phyloP scores from a whole-genome alignment of 768 basidiomycete genomes.

The Pulveroboletus sp. region DNA sequence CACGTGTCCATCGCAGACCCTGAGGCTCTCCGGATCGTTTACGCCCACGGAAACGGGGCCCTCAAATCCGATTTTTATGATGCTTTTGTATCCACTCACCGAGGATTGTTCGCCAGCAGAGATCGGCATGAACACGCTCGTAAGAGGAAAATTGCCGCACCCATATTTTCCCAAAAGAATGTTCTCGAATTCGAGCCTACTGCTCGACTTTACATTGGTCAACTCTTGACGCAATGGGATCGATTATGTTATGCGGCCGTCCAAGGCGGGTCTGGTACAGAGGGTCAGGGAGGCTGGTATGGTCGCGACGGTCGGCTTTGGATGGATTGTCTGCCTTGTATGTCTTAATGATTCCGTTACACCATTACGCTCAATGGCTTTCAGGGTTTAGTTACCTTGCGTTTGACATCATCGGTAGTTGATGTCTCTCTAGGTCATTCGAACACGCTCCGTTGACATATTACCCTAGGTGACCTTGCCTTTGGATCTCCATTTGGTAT shows the following conservation, averaged over 20 bases:
- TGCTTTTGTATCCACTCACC: conserved; percentile 68
- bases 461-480: conserved; percentile 55
- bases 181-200: conserved; percentile 85
- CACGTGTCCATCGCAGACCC: conserved; percentile 77
- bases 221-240: conserved; percentile 73
- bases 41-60: conserved; percentile 82
- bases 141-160: conserved; percentile 87
- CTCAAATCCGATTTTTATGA: conserved; percentile 75
- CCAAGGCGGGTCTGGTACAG: conserved; percentile 51
- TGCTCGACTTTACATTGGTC: conserved; percentile 53
- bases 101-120: conserved; percentile 76
- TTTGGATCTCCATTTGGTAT: conserved; percentile 90
- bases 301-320: conserved; percentile 60
- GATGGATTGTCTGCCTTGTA: conserved; percentile 72
- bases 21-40: conserved; percentile 67
- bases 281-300: conserved; percentile 57
- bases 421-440: background rate
- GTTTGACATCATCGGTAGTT: conserved; percentile 68
- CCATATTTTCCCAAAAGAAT: conserved; percentile 79
- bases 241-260: conserved; percentile 50
- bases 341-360: conserved; percentile 18
- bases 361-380: conserved; percentile 4
- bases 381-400: conserved; percentile 59
- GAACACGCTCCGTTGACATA: background rate
- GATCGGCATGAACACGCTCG: conserved; percentile 75